These are phyloP conservation scores for Hordeum pubiflorum DNA, from an alignment of 202 grass and related monocot species.

Conservation along the genomic window DNA sequence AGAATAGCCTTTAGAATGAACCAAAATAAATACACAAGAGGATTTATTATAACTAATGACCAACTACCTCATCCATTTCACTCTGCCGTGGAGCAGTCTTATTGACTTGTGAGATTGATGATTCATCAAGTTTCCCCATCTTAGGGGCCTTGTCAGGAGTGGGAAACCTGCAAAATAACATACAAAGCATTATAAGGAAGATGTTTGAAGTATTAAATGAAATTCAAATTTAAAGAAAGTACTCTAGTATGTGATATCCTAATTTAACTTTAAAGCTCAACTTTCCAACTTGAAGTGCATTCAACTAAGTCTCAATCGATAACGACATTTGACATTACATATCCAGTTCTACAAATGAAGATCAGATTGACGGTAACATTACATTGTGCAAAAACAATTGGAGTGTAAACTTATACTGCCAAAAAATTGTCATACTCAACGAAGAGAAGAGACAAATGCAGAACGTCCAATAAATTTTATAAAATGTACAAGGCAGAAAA, in stretches of 20 bases:
- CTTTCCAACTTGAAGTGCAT: background rate
- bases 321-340: background rate
- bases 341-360: background rate
- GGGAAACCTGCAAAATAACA: constrained; percentile 49
- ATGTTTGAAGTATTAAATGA: background rate
- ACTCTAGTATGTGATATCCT: background rate
- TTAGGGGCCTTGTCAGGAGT: constrained; percentile 41
- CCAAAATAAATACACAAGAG: background rate
- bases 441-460: background rate
- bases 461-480: background rate
- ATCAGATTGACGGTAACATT: background rate
- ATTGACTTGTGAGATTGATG: constrained; percentile 26
- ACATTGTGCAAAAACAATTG: background rate
- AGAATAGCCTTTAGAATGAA: constrained; percentile 5
- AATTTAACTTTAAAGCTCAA: constrained; percentile 8
- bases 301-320: background rate
- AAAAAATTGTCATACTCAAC: background rate
- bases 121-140: constrained; percentile 44
- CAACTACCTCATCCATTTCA: constrained; percentile 44
- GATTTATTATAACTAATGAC: background rate
- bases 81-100: constrained; percentile 34
- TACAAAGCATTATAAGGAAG: background rate
- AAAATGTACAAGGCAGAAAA: constrained; percentile 16
- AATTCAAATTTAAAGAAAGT: background rate
- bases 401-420: background rate